These are phyloP conservation scores for Mortierella sp. DNA, from an alignment of 371 early-diverging fungal genomes.

Conservation along the genomic window DNA sequence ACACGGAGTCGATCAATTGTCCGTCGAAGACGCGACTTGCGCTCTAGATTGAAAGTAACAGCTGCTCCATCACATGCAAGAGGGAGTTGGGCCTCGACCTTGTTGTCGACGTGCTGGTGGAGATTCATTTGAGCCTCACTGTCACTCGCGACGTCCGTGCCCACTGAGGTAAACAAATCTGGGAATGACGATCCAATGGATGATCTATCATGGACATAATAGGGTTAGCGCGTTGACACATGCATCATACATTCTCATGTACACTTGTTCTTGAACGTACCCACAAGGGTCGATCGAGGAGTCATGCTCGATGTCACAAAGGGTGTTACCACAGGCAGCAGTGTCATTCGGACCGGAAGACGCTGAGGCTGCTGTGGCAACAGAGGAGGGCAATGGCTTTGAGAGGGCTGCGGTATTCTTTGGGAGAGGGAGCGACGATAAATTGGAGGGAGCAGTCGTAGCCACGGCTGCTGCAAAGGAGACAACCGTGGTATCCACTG, in stretches of 20 bases:
- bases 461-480: slow-evolving; percentile 32
- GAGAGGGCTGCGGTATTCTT: neutral
- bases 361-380: neutral
- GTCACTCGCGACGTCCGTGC: slow-evolving; percentile 11
- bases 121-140: slow-evolving; percentile 30
- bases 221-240: slow-evolving; percentile 6
- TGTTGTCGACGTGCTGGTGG: slow-evolving; percentile 2
- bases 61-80: too few relatives aligned
- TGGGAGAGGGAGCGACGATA: slow-evolving; percentile 2
- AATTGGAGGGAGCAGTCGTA: slow-evolving; percentile 4
- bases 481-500: slow-evolving; percentile 14
- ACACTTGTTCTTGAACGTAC: neutral
- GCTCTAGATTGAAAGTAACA: slow-evolving; percentile 10
- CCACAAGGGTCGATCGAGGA: neutral
- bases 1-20: slow-evolving; percentile 23
- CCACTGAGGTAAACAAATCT: too few relatives aligned
- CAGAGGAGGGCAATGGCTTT: neutral
- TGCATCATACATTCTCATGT: neutral
- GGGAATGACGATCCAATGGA: too few relatives aligned
- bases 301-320: too few relatives aligned
- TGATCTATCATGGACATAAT: slow-evolving; percentile 5
- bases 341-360: neutral
- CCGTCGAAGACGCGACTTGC: slow-evolving; percentile 23
- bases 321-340: neutral
- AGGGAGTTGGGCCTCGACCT: too few relatives aligned